Percentiles rank a stretch among this genome's conserved stretches.
phyloP scores from a whole-genome alignment of 106 monocot genomes.

The Posidonia australis region DNA sequence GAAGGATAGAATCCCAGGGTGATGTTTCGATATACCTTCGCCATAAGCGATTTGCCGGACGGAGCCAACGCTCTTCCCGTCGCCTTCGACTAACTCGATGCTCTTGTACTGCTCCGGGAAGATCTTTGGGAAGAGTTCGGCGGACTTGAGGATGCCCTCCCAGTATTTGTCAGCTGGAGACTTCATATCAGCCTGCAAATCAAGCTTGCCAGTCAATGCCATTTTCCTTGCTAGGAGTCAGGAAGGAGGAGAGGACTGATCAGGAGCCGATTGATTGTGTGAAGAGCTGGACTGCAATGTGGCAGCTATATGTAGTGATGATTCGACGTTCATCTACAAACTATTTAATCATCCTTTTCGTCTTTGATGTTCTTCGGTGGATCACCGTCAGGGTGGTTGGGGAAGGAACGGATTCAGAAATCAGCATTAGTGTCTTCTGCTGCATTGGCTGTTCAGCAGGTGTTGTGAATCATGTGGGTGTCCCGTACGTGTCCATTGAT shows the following conservation, averaged over 20 bases:
- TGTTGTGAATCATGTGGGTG: too few species aligned
- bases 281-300: not conserved
- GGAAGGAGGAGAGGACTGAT: not conserved
- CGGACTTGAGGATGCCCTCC: conserved; percentile 34
- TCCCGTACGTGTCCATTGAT: too few species aligned
- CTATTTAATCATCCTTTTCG: too few species aligned
- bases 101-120: conserved; percentile 64
- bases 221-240: conserved; percentile 1
- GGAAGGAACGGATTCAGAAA: not conserved
- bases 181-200: conserved; percentile 36
- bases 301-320: not conserved
- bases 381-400: not conserved
- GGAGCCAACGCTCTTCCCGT: conserved; percentile 50
- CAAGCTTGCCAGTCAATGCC: conserved; percentile 31
- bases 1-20: not conserved
- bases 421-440: not conserved
- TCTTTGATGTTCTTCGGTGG: not conserved
- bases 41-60: conserved; percentile 29
- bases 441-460: too few species aligned
- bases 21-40: conserved; percentile 19
- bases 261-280: not conserved
- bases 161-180: conserved; percentile 53
- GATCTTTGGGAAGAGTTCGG: conserved; percentile 56
- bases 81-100: conserved; percentile 61
- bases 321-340: not conserved